Percentiles rank a stretch among this genome's conserved stretches.
Conservation (phyloP, 306 rosid species). For the Alnus glutinosa region DNA sequence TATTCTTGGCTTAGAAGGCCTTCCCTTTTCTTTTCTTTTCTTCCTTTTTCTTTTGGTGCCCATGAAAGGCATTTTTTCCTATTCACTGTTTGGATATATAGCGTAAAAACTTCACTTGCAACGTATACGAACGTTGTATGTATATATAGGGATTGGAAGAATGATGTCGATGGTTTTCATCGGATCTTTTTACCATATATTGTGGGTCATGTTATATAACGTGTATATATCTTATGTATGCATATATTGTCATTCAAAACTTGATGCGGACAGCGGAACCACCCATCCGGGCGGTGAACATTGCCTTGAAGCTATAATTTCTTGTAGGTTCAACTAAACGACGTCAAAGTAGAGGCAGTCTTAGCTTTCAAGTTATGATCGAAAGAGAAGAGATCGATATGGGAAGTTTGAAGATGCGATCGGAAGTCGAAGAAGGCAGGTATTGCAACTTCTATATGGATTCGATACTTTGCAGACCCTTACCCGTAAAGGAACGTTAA, state of each 20-base stretch:
- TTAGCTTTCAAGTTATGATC: slow-evolving; percentile 31
- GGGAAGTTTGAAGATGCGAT: slow-evolving; percentile 21
- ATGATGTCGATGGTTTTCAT: background rate
- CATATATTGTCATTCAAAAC: background rate
- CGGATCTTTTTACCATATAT: background rate
- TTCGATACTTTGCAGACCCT: slow-evolving; percentile 23
- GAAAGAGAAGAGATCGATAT: background rate
- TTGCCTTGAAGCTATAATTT: background rate
- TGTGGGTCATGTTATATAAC: background rate
- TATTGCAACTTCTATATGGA: slow-evolving; percentile 8
- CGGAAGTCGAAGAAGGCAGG: slow-evolving; percentile 33
- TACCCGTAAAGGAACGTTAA: background rate
- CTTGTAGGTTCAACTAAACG: background rate
- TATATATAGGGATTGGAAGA: too few relatives aligned
- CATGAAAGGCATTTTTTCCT: background rate
- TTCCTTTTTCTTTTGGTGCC: background rate
- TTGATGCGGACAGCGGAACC: background rate
- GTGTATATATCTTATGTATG: background rate
- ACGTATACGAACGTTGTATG: too few relatives aligned
- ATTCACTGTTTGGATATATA: background rate
- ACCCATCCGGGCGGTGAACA: too few relatives aligned
- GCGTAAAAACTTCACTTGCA: background rate
- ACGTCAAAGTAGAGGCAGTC: background rate
- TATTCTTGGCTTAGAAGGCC: slow-evolving; percentile 17
- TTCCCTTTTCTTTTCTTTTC: background rate